Evolutionary conservation across 2,329 filamentous ascomycete genomes (phyloP), one percentile per base, ranked within the genome.

Genomic region (Alternaria rosae): DNA sequence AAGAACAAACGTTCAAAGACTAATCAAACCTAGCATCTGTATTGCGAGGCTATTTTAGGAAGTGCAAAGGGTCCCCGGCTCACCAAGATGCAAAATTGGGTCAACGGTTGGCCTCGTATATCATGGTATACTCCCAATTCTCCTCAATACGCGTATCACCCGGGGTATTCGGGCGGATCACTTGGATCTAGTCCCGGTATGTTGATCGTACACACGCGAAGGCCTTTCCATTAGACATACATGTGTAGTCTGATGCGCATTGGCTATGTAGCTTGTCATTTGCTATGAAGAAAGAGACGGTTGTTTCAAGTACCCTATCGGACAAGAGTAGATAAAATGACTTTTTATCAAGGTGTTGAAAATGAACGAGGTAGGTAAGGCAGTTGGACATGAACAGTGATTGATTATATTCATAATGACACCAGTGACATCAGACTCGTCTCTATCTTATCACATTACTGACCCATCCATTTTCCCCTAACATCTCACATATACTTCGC

Each of bases 401-500:
- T 38, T 38, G 32, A n/a, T 6, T 17, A 38, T n/a, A 38, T 38
- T 1, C 9, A 38, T 1, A 38, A 38, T 3, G 35, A 38, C 1
- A 38, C 35, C 35, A 38, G 5, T 3, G 35, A 38, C 1, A 38
- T n/a, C 35, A 38, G 5, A 5, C 5, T 38, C 35, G 35, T 38
- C 35, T 38, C 35, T n/a, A n/a, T 38, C 35, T n/a, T n/a, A 38
- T 38, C 35, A 38, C n/a, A 38, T 1, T 6, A 38, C 35, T 38
- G 11, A 8, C 8, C 17, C 35, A 38, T 38, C 15, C 17, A 4
- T 38, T n/a, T 12, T 15, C 1, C 17, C 9, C 2, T 11, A n/a
- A 7, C 20, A 20, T 35, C 41, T 66, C 44, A 74, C 69, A 74
- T 71, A 15, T 58, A 67, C 10, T 30, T 62, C 15, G 71, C 61